Evolutionary conservation across 352 stramenopile species (phyloP).

Genomic region (Phytophthora sp.): DNA sequence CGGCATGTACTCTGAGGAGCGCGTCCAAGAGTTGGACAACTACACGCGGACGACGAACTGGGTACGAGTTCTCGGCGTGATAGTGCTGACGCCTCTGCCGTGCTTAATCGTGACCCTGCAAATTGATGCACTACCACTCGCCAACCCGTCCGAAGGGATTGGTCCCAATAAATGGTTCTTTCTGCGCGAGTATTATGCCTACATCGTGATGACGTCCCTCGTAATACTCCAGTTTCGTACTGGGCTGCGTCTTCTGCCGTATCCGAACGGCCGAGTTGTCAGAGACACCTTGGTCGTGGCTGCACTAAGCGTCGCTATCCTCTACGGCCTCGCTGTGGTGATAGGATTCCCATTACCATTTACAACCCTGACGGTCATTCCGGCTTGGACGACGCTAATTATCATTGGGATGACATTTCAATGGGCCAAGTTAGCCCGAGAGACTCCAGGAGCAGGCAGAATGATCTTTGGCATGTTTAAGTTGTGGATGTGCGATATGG

Average conservation of each 20-base stretch:
- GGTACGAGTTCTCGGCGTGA: slow-evolving; percentile 2
- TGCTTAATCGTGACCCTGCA: slow-evolving; percentile 24
- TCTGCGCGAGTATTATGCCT: slow-evolving; percentile 27
- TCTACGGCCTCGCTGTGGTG: slow-evolving; percentile 1
- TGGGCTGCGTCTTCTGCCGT: slow-evolving; percentile 15
- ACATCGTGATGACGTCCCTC: slow-evolving; percentile 27
- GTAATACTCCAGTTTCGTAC: slow-evolving; percentile 12
- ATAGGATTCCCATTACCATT: slow-evolving; percentile 31
- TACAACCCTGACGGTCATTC: slow-evolving; percentile 15
- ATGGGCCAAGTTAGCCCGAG: slow-evolving; percentile 16
- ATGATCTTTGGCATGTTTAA: no score
- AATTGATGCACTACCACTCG: slow-evolving; percentile 15
- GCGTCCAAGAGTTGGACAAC: slow-evolving; percentile 3
- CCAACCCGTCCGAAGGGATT: slow-evolving; percentile 14
- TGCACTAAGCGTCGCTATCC: not conserved
- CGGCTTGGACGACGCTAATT: slow-evolving; percentile 9
- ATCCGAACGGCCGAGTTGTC: slow-evolving; percentile 9
- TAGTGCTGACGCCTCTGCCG: slow-evolving; percentile 10
- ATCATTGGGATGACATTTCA: slow-evolving; percentile 6
- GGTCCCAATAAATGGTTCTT: slow-evolving; percentile 20
- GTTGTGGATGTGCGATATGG: no score
- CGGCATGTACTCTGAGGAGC: slow-evolving; percentile 3
- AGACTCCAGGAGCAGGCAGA: not conserved
- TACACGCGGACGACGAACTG: slow-evolving; percentile 7
- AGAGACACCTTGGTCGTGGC: slow-evolving; percentile 12